Evolutionary conservation across 2,329 filamentous ascomycete genomes (phyloP).

Genomic region (Balansia obtecta): DNA sequence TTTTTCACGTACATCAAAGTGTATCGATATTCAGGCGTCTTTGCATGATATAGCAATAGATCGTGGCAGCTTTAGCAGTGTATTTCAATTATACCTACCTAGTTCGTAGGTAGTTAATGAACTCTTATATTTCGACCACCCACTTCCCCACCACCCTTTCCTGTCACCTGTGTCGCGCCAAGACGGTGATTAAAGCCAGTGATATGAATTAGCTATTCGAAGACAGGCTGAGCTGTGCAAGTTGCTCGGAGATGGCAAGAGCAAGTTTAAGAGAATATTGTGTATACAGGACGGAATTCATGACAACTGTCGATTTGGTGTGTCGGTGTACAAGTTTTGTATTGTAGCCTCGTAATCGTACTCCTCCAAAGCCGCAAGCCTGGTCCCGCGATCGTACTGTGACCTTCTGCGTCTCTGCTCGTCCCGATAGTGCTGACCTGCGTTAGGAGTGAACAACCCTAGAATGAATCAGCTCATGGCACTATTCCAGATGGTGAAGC

Average conservation of each 20-base stretch:
- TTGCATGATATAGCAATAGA: not conserved
- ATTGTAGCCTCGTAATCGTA: slow-evolving; percentile 37
- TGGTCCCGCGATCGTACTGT: slow-evolving; percentile 71
- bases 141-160: not conserved
- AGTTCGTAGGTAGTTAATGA: not conserved
- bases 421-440: slow-evolving; percentile 58
- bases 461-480: not conserved
- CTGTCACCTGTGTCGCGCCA: not conserved
- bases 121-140: not conserved
- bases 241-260: not conserved
- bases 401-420: slow-evolving; percentile 67
- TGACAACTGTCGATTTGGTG: slow-evolving; percentile 1
- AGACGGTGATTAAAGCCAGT: not conserved
- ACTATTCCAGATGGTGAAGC: not conserved
- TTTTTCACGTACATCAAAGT: not conserved
- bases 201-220: not conserved
- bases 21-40: not conserved
- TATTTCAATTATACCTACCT: not conserved
- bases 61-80: not conserved
- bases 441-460: slow-evolving; percentile 73
- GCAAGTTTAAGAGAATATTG: not conserved
- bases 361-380: slow-evolving; percentile 55
- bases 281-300: not conserved
- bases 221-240: not conserved
- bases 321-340: slow-evolving; percentile 23